Conservation (phyloP, 1,284 basidiomycete species). For the Tilletiaria anomala region DNA sequence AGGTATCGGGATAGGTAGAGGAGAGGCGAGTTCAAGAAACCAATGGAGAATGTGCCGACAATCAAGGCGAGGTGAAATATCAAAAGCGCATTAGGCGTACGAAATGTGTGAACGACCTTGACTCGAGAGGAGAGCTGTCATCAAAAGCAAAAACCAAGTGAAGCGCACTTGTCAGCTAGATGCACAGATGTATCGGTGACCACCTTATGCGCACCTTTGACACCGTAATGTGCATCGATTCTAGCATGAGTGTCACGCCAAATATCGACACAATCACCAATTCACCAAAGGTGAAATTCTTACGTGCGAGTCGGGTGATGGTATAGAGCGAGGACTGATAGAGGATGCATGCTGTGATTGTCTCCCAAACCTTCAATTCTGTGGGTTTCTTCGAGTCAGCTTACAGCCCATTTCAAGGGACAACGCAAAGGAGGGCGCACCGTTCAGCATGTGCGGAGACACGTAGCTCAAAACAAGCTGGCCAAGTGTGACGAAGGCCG, state of each 20-base stretch:
- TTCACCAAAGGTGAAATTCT: constrained; percentile 88
- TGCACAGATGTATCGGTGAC: background rate
- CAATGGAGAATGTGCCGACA: constrained; percentile 76
- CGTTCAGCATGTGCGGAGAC: constrained; percentile 4
- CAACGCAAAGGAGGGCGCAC: constrained; percentile 2
- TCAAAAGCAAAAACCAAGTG: constrained; percentile 24
- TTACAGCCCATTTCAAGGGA: too few species aligned
- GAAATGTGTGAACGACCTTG: constrained; percentile 64
- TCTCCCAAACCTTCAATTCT: constrained; percentile 45
- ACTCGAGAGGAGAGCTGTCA: constrained; percentile 76
- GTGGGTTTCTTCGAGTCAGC: too few species aligned
- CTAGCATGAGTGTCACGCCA: constrained; percentile 71
- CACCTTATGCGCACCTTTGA: constrained; percentile 9
- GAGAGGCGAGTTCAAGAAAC: constrained; percentile 84
- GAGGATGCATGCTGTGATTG: constrained; percentile 59
- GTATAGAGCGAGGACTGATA: constrained; percentile 84
- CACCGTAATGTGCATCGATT: constrained; percentile 41
- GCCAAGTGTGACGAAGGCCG: constrained; percentile 33
- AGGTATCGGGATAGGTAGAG: constrained; percentile 83
- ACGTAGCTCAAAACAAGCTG: constrained; percentile 22
- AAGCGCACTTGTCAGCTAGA: background rate
- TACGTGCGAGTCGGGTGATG: constrained; percentile 73
- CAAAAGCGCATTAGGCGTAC: constrained; percentile 78
- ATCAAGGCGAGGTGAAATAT: constrained; percentile 86
- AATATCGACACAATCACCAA: constrained; percentile 73